Percentiles rank a stretch among this genome's conserved stretches.
These are phyloP conservation scores for Beauveria sp. DNA, from an alignment of 2,329 filamentous ascomycete genomes.

Conservation along the genomic window DNA sequence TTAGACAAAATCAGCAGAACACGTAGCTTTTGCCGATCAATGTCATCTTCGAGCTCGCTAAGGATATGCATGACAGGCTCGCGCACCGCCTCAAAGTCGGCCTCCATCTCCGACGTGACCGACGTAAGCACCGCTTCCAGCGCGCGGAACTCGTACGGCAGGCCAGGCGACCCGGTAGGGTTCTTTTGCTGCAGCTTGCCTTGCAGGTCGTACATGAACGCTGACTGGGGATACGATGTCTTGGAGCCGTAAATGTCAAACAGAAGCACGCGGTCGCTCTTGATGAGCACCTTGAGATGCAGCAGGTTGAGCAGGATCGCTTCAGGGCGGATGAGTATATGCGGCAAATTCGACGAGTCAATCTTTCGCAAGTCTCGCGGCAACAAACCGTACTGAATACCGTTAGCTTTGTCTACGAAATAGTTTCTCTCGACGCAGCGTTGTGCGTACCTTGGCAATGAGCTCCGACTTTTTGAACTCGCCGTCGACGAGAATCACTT, in stretches of 20 bases:
- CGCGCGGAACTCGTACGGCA: constrained; percentile 94
- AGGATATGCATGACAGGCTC: constrained; percentile 87
- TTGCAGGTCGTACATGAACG: constrained; percentile 97
- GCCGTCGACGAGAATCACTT: constrained; percentile 85
- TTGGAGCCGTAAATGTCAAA: constrained; percentile 95
- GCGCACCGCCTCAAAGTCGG: constrained; percentile 87
- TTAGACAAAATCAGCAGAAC: constrained; percentile 91
- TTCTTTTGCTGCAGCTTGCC: constrained; percentile 82
- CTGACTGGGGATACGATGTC: constrained; percentile 88
- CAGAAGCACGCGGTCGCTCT: constrained; percentile 85
- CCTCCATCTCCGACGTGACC: constrained; percentile 84
- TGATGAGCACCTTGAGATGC: constrained; percentile 93
- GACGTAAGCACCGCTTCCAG: constrained; percentile 92
- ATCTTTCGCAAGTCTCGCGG: constrained; percentile 96
- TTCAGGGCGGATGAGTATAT: constrained; percentile 87
- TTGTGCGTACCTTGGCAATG: constrained; percentile 68
- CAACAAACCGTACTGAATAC: constrained; percentile 70
- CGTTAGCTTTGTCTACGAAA: neutral
- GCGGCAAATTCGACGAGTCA: constrained; percentile 88
- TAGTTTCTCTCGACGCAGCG: too few relatives aligned
- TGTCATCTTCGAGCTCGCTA: constrained; percentile 88
- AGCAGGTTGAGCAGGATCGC: constrained; percentile 92
- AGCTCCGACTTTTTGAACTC: constrained; percentile 98
- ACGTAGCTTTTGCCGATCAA: constrained; percentile 87
- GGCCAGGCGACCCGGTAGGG: constrained; percentile 46